Base-by-base conservation (phyloP, 202 grass and related monocot species). In the Musa balbisiana region DNA sequence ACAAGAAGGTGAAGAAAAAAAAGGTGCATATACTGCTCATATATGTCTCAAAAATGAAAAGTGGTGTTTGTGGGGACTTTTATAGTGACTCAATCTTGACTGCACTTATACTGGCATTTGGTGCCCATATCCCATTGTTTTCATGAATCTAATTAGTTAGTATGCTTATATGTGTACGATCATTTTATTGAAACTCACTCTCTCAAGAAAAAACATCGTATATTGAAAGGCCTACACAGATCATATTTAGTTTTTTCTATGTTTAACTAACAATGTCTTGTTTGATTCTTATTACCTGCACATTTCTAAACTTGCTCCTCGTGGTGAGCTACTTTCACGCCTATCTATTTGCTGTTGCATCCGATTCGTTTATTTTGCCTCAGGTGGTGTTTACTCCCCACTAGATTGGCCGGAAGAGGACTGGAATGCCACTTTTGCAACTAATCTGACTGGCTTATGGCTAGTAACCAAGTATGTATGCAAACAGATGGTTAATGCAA, bases 391-490 rank as follows among this genome's bases (percentile, higher is more conserved):
- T 24, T 23, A 73, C 51, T 54, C 51, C 6, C 52, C 71, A 19
- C n/a, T 77, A 8, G 60, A 77, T 51, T 66, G 74, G 60, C n/a
- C 74, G 2, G 62, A 64, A 5, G 59, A 53, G 13, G 74, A 64
- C 24, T 77, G 74, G 74, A 16, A 77, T 21, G 49, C 0, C 11
- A 9, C 22, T 19, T 25, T 77, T 14, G 11, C 24, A 15, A 77
- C 74, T 10, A 77, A 77, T 52, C 60, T 77, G 21, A 77, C 33
- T 16, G 74, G 74, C 17, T 52, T 65, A 10, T 77, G 60, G 74
- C 49, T 77, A 17, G 74, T 76, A 2, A n/a, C 74, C 43, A 76
- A 76, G 14, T 33, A 76, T n/a, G 74, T 76, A 19, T 76, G 74
- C 58, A 51, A 22, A 52, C 56, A 43, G 49, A 76, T 76, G 74